These are phyloP conservation scores for Aspergillus diversus DNA, from an alignment of 495 filamentous ascomycete species.

Conservation along the genomic window DNA sequence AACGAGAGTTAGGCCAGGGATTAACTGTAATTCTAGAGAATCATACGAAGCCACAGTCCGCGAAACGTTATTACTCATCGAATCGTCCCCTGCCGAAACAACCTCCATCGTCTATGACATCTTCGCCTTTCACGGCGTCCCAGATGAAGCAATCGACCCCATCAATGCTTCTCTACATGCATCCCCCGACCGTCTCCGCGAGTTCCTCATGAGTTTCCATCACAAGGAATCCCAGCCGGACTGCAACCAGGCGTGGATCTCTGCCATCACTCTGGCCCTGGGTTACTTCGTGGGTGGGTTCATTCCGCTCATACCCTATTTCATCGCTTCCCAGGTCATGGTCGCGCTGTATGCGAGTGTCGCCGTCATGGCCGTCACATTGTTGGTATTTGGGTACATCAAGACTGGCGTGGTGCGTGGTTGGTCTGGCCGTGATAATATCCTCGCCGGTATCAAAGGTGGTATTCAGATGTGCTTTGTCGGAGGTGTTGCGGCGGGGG, in stretches of 20 bases:
- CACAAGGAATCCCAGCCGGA: slow-evolving; percentile 54
- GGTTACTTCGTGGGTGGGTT: slow-evolving; percentile 76
- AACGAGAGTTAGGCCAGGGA: background rate
- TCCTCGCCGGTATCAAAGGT: slow-evolving; percentile 46
- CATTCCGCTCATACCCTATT: slow-evolving; percentile 74
- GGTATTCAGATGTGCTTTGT: slow-evolving; percentile 69
- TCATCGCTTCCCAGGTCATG: slow-evolving; percentile 60
- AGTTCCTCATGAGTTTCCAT: slow-evolving; percentile 62
- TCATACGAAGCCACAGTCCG: slow-evolving; percentile 52
- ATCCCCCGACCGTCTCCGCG: slow-evolving; percentile 50
- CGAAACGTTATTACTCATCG: slow-evolving; percentile 46
- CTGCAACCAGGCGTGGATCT: slow-evolving; percentile 59
- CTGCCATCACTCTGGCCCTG: slow-evolving; percentile 63
- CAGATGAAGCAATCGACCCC: slow-evolving; percentile 42
- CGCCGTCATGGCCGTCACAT: slow-evolving; percentile 65
- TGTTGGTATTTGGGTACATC: slow-evolving; percentile 71
- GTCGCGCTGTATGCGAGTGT: slow-evolving; percentile 70
- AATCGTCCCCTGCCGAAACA: slow-evolving; percentile 43
- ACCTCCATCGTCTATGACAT: slow-evolving; percentile 48
- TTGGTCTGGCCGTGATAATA: slow-evolving; percentile 42
- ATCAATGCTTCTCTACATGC: slow-evolving; percentile 51
- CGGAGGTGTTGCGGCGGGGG: slow-evolving; percentile 66
- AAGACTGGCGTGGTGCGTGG: slow-evolving; percentile 62
- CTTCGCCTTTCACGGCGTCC: slow-evolving; percentile 55
- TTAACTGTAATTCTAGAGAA: slow-evolving; percentile 36